phyloP scores from a whole-genome alignment of 768 basidiomycete genomes.

The Neoboletus subvelutipes region DNA sequence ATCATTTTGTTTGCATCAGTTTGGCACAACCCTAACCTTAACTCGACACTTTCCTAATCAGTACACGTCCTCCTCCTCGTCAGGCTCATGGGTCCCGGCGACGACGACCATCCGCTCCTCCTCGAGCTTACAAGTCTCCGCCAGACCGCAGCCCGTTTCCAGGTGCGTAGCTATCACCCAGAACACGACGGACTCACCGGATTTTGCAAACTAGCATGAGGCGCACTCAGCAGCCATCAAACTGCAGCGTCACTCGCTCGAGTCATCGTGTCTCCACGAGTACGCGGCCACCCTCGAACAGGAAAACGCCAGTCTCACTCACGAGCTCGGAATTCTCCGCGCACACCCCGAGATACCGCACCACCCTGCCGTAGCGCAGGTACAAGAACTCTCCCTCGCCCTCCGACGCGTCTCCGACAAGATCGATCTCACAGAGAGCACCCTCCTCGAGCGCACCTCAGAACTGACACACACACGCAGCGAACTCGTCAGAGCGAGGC shows the following conservation, averaged over 20 bases:
- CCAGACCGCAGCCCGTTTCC: slow-evolving; percentile 47
- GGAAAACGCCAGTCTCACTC: slow-evolving; percentile 56
- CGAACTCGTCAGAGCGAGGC: slow-evolving; percentile 44
- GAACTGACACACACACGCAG: slow-evolving; percentile 45
- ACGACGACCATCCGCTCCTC: slow-evolving; percentile 44
- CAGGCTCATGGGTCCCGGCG: slow-evolving; percentile 7
- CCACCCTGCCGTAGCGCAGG: slow-evolving; percentile 38
- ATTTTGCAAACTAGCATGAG: slow-evolving; percentile 52
- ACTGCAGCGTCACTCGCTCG: slow-evolving; percentile 61
- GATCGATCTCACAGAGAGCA: slow-evolving; percentile 57
- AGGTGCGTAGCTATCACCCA: slow-evolving; percentile 34
- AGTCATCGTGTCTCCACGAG: slow-evolving; percentile 36
- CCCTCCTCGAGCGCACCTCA: slow-evolving; percentile 47
- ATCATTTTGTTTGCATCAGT: slow-evolving; percentile 18
- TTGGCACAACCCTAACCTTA: slow-evolving; percentile 26
- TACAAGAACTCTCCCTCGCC: slow-evolving; percentile 62
- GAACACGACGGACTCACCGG: neutral
- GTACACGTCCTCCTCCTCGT: neutral
- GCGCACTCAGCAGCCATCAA: slow-evolving; percentile 63
- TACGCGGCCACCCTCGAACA: slow-evolving; percentile 42
- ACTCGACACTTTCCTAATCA: neutral
- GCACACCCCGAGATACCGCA: slow-evolving; percentile 47
- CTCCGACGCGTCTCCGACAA: slow-evolving; percentile 69
- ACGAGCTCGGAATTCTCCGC: slow-evolving; percentile 57
- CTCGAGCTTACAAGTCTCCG: slow-evolving; percentile 47